These are phyloP conservation scores for Yarrowia deformans DNA, from an alignment of 805 yeast species.

Conservation along the genomic window DNA sequence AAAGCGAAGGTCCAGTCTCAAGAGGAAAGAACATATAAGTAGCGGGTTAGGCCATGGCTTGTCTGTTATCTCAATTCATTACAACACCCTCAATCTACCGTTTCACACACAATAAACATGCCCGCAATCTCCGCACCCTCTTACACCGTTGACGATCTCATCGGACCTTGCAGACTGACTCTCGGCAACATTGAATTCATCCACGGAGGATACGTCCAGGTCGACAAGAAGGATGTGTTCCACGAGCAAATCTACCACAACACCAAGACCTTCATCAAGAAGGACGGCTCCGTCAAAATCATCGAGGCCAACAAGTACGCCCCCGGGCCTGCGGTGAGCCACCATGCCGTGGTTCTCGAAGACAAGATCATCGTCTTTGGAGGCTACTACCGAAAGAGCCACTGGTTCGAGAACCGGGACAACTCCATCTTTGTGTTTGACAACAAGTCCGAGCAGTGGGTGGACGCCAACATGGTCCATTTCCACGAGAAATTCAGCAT, in stretches of 20 bases:
- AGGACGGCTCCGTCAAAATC: slow-evolving; percentile 13
- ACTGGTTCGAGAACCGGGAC: slow-evolving; percentile 37
- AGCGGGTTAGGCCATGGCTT: background rate
- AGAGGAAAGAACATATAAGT: background rate
- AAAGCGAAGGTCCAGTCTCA: background rate
- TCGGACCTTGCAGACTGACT: slow-evolving; percentile 33
- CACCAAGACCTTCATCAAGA: slow-evolving; percentile 9
- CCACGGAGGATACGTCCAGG: slow-evolving; percentile 36
- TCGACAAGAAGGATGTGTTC: slow-evolving; percentile 31
- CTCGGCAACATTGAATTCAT: slow-evolving; percentile 26
- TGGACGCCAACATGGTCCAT: slow-evolving; percentile 34
- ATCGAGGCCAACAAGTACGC: slow-evolving; percentile 33
- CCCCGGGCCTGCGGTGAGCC: slow-evolving; percentile 35
- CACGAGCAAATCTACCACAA: slow-evolving; percentile 38
- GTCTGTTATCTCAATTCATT: background rate
- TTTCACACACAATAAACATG: background rate
- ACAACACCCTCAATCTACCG: background rate
- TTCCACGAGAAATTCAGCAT: slow-evolving; percentile 34
- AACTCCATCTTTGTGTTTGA: slow-evolving; percentile 38
- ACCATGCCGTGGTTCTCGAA: slow-evolving; percentile 37
- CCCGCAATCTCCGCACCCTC: background rate
- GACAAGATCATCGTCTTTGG: slow-evolving; percentile 38
- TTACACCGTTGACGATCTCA: slow-evolving; percentile 29
- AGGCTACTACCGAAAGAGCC: slow-evolving; percentile 34
- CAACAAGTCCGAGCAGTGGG: slow-evolving; percentile 38